Conservation (phyloP, 2,329 filamentous ascomycete genomes). For the Aquanectria penicillioides region DNA sequence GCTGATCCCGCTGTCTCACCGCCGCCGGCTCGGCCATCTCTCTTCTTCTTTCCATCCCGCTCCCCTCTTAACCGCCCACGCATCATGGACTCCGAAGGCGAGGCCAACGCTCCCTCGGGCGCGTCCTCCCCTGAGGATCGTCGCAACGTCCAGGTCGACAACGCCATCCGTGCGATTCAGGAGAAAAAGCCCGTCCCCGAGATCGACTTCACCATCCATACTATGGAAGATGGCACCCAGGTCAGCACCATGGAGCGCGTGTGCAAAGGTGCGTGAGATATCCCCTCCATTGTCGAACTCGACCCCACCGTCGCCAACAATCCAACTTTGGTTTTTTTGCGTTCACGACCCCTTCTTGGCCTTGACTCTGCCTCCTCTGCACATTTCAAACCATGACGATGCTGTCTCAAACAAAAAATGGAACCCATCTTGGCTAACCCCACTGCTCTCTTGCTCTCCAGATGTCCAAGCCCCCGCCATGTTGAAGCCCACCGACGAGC, state of each 20-base stretch:
- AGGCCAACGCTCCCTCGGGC: conserved; percentile 44
- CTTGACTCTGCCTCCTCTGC: background rate
- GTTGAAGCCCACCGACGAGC: conserved; percentile 89
- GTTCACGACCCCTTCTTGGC: conserved; percentile 1
- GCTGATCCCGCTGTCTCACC: conserved; percentile 35
- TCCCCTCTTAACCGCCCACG: conserved; percentile 28
- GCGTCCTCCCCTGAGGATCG: conserved; percentile 49
- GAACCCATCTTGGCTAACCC: conserved; percentile 30
- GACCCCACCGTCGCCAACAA: conserved; percentile 36
- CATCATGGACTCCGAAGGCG: conserved; percentile 62
- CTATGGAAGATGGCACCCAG: conserved; percentile 96
- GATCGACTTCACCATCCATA: conserved; percentile 98
- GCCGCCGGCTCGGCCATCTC: conserved; percentile 35
- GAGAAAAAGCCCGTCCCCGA: conserved; percentile 96
- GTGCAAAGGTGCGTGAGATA: conserved; percentile 83
- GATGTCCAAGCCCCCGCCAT: conserved; percentile 98
- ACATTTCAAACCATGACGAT: background rate
- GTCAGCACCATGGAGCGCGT: conserved; percentile 96
- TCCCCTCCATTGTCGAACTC: conserved; percentile 26
- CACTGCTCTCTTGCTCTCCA: conserved; percentile 50
- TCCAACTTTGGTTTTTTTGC: conserved; percentile 15
- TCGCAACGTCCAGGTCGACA: conserved; percentile 77
- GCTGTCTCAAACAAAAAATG: conserved; percentile 3
- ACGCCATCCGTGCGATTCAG: conserved; percentile 89
- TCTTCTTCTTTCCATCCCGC: conserved; percentile 21